phyloP scores from a whole-genome alignment of 495 filamentous ascomycete species.

The Xylaria palmicola region DNA sequence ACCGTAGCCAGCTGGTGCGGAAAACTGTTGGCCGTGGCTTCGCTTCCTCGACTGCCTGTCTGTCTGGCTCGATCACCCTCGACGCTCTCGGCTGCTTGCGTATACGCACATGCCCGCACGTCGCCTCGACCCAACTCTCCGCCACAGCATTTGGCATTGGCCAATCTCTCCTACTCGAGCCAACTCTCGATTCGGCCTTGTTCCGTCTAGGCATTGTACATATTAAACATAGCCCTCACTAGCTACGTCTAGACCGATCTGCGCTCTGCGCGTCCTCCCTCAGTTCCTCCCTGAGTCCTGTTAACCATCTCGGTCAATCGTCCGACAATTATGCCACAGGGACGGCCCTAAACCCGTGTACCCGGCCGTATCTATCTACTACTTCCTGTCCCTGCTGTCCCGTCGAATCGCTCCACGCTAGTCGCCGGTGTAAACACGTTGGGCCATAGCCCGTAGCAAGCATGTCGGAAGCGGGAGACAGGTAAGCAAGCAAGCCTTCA shows the following conservation, averaged over 20 bases:
- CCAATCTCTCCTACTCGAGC: not conserved
- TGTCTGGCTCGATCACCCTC: not conserved
- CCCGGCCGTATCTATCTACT: not conserved
- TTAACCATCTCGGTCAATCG: not conserved
- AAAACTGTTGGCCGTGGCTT: not conserved
- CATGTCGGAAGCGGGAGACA: constrained; percentile 48
- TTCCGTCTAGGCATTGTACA: not conserved
- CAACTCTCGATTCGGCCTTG: not conserved
- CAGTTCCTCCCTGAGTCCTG: not conserved
- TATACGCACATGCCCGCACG: not conserved
- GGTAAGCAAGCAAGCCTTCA: constrained; percentile 36
- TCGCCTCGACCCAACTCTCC: not conserved
- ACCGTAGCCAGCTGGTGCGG: not conserved
- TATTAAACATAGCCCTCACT: not conserved
- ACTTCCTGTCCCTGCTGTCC: not conserved
- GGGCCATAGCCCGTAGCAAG: constrained; percentile 13
- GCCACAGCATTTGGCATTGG: not conserved
- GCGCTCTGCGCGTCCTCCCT: not conserved
- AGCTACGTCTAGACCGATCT: not conserved
- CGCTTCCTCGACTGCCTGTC: not conserved
- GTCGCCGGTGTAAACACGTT: not conserved
- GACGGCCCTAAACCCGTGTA: not conserved
- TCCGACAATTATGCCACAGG: not conserved
- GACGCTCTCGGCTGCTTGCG: not conserved
- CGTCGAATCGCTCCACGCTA: not conserved